Base-by-base conservation (phyloP, 2,329 filamentous ascomycete species). In the Stagonosporopsis chrysanthemi region DNA sequence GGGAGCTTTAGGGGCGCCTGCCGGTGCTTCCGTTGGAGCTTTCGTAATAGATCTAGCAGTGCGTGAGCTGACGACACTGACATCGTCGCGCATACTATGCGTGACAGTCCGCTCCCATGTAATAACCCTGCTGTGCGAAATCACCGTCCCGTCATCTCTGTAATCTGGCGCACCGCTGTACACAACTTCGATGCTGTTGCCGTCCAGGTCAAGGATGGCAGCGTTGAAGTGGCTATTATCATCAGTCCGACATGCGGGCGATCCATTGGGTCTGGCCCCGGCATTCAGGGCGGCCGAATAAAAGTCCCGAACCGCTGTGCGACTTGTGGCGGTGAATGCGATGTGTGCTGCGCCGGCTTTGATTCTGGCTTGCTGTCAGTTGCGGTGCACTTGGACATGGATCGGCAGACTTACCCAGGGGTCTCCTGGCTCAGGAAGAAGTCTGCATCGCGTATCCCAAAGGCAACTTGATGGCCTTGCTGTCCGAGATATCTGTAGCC, bases 171-270 rank as follows among this genome's bases (percentile, higher is more conserved):
- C 76, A 50, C 79, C 78, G 49, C 81, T 81, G 73, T 87, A 90
- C 46, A 93, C 86, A 28, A 91, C 89, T 71, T 95, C 90, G 72
- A 96, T 87, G 66, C 85, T 90, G 78, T 96, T 96, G 47, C 90
- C 90, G 78, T 96, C 91, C 52, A 91, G 83, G 75, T 96, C 92
- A 58, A 87, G 83, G 38, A 92, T 79, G 6, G 85, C 84, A 44
- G 86, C 85, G 61, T 86, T 88, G 77, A 87, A 82, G 79, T 86
- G 80, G 76, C 84, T 78, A 69, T 80, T 79, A 3, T 83, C 79
- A 17, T 79, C 76, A 70, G 84, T 82, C 54, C 85, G 80, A 70
- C 78, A 68, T 66, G 80, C 80, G 66, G 83, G 85, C 44, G 85
- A 80, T 31, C 84, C 84, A 67, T 86, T 84, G 23, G 85, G 82